Evolutionary conservation across 2,329 filamentous ascomycete genomes (phyloP).

Genomic region (Penicillium sp.): DNA sequence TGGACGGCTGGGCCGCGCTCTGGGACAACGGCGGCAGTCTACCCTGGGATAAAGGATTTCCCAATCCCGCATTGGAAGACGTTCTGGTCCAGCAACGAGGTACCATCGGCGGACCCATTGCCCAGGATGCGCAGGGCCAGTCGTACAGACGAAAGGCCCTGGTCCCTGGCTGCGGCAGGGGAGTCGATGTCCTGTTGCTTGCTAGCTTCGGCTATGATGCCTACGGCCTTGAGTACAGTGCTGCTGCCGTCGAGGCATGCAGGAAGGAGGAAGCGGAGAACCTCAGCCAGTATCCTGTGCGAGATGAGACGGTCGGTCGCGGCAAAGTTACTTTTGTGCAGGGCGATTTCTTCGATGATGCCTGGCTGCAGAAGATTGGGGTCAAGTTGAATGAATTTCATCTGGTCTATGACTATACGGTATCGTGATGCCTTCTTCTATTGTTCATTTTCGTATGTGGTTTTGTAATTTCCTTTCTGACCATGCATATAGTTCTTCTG

Average conservation of each 20-base stretch:
- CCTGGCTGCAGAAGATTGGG: conserved; percentile 36
- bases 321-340: conserved; percentile 41
- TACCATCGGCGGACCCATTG: conserved; percentile 35
- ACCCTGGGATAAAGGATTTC: conserved; percentile 56
- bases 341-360: conserved; percentile 45
- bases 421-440: conserved; percentile 21
- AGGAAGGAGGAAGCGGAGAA: conserved; percentile 33
- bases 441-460: not conserved
- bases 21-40: conserved; percentile 51
- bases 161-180: conserved; percentile 75
- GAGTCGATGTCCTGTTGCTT: conserved; percentile 74
- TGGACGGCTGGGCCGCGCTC: conserved; percentile 51
- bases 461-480: conserved; percentile 9
- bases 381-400: conserved; percentile 37
- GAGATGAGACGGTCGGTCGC: conserved; percentile 32
- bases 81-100: conserved; percentile 40
- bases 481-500: conserved; percentile 52
- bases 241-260: conserved; percentile 43
- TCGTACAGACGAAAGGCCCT: conserved; percentile 53
- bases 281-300: conserved; percentile 33
- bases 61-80: conserved; percentile 57
- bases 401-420: conserved; percentile 60
- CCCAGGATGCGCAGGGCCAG: conserved; percentile 18
- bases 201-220: conserved; percentile 71
- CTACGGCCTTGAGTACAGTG: conserved; percentile 65